Evolutionary conservation across 768 basidiomycete genomes (phyloP), one percentile per base, ranked within the genome.

Genomic region (Astraeus odoratus): DNA sequence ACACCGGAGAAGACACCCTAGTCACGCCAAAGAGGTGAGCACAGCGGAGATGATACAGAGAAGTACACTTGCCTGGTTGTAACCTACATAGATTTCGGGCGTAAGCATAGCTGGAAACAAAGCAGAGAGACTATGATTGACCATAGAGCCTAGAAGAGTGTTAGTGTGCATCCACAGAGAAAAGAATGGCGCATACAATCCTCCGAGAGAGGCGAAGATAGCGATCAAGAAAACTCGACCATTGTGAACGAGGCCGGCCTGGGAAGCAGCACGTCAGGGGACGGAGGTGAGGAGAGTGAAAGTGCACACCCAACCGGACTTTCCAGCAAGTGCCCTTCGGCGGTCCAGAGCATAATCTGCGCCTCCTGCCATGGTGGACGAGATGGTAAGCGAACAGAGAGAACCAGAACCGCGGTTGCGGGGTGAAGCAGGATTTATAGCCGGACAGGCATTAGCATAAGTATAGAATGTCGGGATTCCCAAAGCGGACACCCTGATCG

Each of bases 1-100:
- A 86, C 83, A 49, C 81, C 78, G 25, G 83, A 86, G 63, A 87
- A 86, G 13, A 87, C 85, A 56, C 83, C 84, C 75, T 83, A 51
- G n/a, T 25, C 22, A 18, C 22, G 37, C n/a, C n/a, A 37, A 33
- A 36, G 46, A 12, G 30, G 42, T 24, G 39, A 42, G 29, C 33
- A 9, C 8, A n/a, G 13, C 13, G 23, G 12, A 0, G 13, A 18
- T 24, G 39, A 35, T 38, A 41, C 12, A 15, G n/a, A 16, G 13
- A 29, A 39, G 29, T 15, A 13, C 52, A 24, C 13, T 40, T 48
- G 75, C 77, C 66, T 81, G 83, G 52, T 81, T 83, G 63, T 83
- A 83, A 9, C 80, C 80, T 82, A 24, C 16, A 24, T 48, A 36
- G 46, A 35, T 40, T 49, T 24, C 33, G 8, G 29, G 33, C 31